Percentiles rank a stretch among this genome's conserved stretches.
Conservation (phyloP, 139 green algal genomes). For the Pleodorina starrii region DNA sequence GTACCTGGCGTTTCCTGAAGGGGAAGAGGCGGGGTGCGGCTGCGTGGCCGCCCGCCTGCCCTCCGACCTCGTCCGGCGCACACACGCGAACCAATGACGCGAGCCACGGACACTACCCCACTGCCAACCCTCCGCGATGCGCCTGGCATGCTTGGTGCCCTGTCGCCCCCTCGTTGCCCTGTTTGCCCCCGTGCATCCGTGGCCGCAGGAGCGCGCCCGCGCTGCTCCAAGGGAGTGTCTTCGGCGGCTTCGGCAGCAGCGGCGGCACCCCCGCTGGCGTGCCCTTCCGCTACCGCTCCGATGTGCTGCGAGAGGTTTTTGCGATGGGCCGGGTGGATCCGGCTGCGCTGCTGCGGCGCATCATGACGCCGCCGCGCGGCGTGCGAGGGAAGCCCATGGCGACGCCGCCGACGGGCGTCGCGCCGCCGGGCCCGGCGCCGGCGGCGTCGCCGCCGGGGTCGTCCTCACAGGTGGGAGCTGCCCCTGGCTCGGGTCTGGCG, state of each 20-base stretch:
- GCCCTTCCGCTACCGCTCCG: neutral
- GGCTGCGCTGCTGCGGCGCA: neutral
- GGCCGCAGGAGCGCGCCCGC: slow-evolving; percentile 24
- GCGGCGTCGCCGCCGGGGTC: neutral
- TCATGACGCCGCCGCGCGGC: slow-evolving; percentile 16
- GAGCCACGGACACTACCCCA: no score
- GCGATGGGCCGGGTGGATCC: neutral
- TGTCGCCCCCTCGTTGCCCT: no score
- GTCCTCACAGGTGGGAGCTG: neutral
- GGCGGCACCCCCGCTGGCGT: neutral
- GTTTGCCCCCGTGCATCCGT: neutral
- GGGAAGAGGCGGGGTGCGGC: no score
- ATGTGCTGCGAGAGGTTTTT: slow-evolving; percentile 1
- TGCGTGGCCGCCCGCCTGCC: no score
- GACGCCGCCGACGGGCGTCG: neutral
- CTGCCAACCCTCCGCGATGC: no score
- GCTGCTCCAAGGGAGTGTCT: slow-evolving; percentile 6
- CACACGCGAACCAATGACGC: no score
- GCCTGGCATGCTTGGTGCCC: no score
- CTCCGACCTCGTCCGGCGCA: no score
- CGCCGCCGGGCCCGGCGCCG: neutral
- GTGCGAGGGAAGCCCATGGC: neutral
- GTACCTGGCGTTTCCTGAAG: no score
- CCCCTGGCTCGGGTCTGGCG: neutral
- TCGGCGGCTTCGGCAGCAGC: no score